Evolutionary conservation across 208 protist genomes (phyloP).

Genomic region (Acanthamoeba healyi): DNA sequence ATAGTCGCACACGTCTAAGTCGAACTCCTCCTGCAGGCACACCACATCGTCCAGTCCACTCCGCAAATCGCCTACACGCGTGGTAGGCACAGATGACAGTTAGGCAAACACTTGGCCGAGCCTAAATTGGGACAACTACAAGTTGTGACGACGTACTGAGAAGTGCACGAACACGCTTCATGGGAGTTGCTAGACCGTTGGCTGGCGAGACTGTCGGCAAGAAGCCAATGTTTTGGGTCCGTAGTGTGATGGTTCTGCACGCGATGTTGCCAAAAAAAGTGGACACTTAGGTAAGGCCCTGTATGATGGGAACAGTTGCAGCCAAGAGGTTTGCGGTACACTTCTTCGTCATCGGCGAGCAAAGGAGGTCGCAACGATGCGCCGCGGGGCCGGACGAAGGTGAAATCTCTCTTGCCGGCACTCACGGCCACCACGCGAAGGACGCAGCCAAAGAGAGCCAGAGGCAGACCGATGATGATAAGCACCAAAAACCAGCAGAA

Average conservation of each 20-base stretch:
- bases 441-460: neutral
- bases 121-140: too few species aligned
- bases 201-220: slow-evolving; percentile 1
- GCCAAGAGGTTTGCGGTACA: too few species aligned
- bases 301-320: too few species aligned
- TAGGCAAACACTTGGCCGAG: too few species aligned
- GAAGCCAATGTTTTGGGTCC: neutral
- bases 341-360: neutral
- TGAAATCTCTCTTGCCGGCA: neutral
- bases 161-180: slow-evolving; percentile 10
- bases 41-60: slow-evolving; percentile 14
- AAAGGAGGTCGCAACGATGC: neutral
- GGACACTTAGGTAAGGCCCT: too few species aligned
- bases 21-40: slow-evolving; percentile 27
- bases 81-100: too few species aligned
- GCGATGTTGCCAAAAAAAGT: too few species aligned
- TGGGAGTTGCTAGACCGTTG: neutral
- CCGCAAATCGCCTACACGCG: neutral
- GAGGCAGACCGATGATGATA: neutral
- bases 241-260: neutral
- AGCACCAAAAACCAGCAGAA: slow-evolving; percentile 10
- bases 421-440: slow-evolving; percentile 2
- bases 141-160: neutral
- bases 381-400: neutral
- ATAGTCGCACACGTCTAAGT: slow-evolving; percentile 13